Conservation (phyloP, 164 flowering plant species). For the Aristolochia californica region DNA sequence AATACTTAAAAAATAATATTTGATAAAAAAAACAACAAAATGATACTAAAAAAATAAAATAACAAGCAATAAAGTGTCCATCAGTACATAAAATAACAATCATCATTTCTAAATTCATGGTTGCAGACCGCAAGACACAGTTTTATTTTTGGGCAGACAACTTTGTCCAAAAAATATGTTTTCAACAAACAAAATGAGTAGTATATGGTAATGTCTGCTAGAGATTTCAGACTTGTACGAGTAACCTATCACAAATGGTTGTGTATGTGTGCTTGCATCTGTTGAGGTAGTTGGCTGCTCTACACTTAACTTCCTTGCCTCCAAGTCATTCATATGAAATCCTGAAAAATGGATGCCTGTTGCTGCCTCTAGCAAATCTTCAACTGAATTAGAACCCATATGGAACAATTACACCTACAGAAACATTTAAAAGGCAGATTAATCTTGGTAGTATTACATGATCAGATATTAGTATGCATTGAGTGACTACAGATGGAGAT, state of each 20-base stretch:
- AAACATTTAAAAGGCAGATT: background rate
- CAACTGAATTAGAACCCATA: constrained; percentile 73
- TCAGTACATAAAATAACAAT: too few species aligned
- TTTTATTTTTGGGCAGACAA: too few species aligned
- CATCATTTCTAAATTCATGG: too few species aligned
- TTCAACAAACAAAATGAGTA: background rate
- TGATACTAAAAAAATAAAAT: too few species aligned
- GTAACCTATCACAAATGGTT: constrained; percentile 90
- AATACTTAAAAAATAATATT: too few species aligned
- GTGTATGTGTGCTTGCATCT: constrained; percentile 34
- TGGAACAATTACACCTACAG: constrained; percentile 12
- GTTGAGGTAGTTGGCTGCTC: constrained; percentile 53
- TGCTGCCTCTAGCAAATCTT: constrained; percentile 64
- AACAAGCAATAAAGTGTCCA: too few species aligned
- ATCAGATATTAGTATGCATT: too few species aligned
- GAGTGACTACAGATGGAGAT: too few species aligned
- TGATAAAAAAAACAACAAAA: too few species aligned
- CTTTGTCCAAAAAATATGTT: background rate
- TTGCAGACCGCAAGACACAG: too few species aligned
- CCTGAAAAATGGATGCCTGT: constrained; percentile 90
- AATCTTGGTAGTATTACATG: too few species aligned
- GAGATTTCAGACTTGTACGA: background rate
- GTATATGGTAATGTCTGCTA: background rate
- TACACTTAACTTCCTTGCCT: constrained; percentile 22
- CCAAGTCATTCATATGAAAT: constrained; percentile 52